Percentiles rank a stretch among this genome's conserved stretches.
Evolutionary conservation across 1,284 basidiomycete species (phyloP).

Genomic region (Laetiporus sulphureus): DNA sequence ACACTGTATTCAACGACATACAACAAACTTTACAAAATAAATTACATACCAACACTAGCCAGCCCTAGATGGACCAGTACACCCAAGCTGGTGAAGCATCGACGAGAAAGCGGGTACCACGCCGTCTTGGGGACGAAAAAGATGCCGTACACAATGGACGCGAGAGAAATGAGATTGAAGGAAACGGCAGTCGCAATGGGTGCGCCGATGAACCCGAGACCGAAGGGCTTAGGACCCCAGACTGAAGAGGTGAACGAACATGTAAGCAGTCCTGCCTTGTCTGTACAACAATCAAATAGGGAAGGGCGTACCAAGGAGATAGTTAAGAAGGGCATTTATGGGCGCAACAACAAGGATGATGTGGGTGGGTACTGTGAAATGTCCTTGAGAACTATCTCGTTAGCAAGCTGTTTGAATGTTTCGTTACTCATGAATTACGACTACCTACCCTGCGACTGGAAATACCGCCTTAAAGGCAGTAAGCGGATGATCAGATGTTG

Average conservation of each 20-base stretch:
- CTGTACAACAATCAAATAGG: not conserved
- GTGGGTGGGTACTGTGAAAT: conserved; percentile 84
- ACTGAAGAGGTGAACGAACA: conserved; percentile 36
- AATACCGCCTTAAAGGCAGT: conserved; percentile 87
- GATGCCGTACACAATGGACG: conserved; percentile 69
- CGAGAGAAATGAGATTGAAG: conserved; percentile 76
- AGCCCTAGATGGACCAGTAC: conserved; percentile 71
- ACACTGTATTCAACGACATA: not conserved
- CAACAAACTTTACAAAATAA: not conserved
- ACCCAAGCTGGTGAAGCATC: conserved; percentile 66
- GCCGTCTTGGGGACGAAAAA: conserved; percentile 73
- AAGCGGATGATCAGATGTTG: conserved; percentile 9
- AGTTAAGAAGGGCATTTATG: conserved; percentile 81
- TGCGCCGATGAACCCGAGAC: conserved; percentile 90
- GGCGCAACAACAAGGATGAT: conserved; percentile 85
- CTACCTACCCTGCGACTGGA: conserved; percentile 73
- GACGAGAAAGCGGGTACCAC: conserved; percentile 74
- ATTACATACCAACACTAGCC: conserved; percentile 58
- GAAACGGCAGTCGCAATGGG: conserved; percentile 87
- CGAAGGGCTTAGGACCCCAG: conserved; percentile 73
- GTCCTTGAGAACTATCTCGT: conserved; percentile 33
- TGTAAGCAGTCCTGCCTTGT: too few species aligned
- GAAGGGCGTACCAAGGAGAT: conserved; percentile 55
- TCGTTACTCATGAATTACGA: too few species aligned
- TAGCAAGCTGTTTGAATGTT: too few species aligned